phyloP scores from a whole-genome alignment of 177 flowering plant genomes.

The Vitis hybrid region DNA sequence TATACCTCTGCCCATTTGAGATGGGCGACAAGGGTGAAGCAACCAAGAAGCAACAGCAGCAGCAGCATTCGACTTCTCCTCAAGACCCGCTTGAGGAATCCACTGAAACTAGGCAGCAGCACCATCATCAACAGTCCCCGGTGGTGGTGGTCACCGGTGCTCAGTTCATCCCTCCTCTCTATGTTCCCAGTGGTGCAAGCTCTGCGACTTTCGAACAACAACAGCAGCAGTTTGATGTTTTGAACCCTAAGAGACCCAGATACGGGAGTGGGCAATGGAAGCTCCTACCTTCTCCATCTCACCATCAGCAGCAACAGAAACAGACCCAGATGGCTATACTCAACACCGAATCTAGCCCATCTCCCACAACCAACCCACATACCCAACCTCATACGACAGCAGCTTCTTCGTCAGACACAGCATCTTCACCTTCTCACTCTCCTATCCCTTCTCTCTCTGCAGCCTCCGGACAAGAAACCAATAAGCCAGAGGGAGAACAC shows the following conservation, averaged over 20 bases:
- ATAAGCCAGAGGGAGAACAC: conserved; percentile 22
- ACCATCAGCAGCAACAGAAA: conserved; percentile 3
- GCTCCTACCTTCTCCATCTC: conserved; percentile 39
- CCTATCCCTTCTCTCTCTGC: conserved; percentile 42
- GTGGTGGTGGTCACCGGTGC: conserved; percentile 17
- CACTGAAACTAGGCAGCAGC: conserved; percentile 23
- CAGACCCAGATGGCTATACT: conserved; percentile 17
- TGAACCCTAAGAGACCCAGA: conserved; percentile 52
- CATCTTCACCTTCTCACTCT: conserved; percentile 53
- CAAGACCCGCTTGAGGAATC: conserved; percentile 26
- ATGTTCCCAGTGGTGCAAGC: conserved; percentile 18
- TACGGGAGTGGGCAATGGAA: conserved; percentile 51
- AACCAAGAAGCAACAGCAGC: conserved; percentile 26
- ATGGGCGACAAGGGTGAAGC: conserved; percentile 52
- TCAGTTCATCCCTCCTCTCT: conserved; percentile 29
- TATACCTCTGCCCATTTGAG: conserved; percentile 10
- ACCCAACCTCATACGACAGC: conserved; percentile 18
- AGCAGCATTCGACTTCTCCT: conserved; percentile 23
- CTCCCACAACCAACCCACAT: conserved; percentile 28
- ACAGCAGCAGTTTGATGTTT: conserved; percentile 20
- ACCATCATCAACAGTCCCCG: conserved; percentile 15
- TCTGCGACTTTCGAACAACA: conserved; percentile 24
- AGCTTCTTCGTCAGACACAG: conserved; percentile 56
- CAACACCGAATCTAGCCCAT: conserved; percentile 33
- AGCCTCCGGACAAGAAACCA: conserved; percentile 27